phyloP scores from a whole-genome alignment of 495 filamentous ascomycete species.

The Daldinia concentrica region DNA sequence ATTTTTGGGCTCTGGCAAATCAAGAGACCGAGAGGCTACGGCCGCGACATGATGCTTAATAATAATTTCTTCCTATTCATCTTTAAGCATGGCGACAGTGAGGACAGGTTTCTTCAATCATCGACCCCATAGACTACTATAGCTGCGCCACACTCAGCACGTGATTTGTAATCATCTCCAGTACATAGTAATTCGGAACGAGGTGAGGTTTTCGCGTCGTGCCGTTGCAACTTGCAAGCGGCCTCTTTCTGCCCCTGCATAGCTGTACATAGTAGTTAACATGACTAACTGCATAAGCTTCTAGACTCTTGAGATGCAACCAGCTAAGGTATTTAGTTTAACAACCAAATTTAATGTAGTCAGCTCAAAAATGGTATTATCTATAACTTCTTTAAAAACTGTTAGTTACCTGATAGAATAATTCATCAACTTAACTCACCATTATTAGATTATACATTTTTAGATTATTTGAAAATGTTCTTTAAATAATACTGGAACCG shows the following conservation, averaged over 20 bases:
- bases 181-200: not conserved
- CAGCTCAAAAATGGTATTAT: not conserved
- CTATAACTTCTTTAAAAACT: not conserved
- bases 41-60: not conserved
- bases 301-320: not conserved
- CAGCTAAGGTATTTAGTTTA: not conserved
- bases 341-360: too few relatives aligned
- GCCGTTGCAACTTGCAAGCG: not conserved
- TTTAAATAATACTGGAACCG: not conserved
- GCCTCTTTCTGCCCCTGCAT: not conserved
- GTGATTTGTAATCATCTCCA: not conserved
- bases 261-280: not conserved
- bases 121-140: not conserved
- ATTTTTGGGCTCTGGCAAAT: not conserved
- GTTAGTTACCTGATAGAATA: not conserved
- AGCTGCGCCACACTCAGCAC: not conserved
- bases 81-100: not conserved
- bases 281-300: not conserved
- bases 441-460: not conserved
- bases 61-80: not conserved
- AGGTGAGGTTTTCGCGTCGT: not conserved
- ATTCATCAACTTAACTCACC: not conserved
- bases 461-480: not conserved
- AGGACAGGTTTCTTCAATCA: not conserved
- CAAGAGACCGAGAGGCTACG: slow-evolving; percentile 2